Evolutionary conservation across 2,329 filamentous ascomycete genomes (phyloP), one percentile per base, ranked within the genome.

Genomic region (Colletotrichum cordylinicola): DNA sequence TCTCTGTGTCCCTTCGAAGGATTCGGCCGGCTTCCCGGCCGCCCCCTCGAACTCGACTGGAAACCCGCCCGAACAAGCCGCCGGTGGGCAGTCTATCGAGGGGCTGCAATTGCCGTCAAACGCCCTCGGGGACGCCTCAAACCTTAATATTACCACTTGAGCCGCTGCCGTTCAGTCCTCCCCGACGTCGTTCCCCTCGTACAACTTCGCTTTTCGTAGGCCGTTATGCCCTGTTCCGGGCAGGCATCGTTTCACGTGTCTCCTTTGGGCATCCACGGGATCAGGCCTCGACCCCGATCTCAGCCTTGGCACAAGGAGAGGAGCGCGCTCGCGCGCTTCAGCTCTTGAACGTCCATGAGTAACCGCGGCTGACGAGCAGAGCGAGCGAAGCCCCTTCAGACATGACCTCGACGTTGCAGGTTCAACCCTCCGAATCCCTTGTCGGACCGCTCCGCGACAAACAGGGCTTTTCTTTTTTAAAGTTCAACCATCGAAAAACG

Each of bases 241-340:
- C 35, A 73, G 27, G 27, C 37, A 12, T 33, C 43, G 73, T 73
- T 75, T 75, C 73, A 75, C 62, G 21, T 60, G 58, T 65, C 64
- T 65, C 31, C 33, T 73, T 73, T 60, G 35, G 73, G 56, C 27
- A 18, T 18, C 37, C 24, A 58, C 13, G 29, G 29, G 64, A 24
- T 68, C 70, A 55, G 6, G 29, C 15, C 43, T 29, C 4, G 9
- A 48, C 55, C 67, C 15, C 43, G 27, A 60, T 16, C 73, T 73
- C 68, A 37, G 18, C 35, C 43, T 52, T 21, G 43, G 43, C n/a
- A 52, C 43, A 52, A 21, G n/a, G 43, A 52, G n/a, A 24, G 18
- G 43, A 52, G 43, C 43, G 43, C 43, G 43, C 43, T 52, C 43
- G 43, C 43, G 43, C 43, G 43, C 43, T 52, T 52, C 43, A 21